Evolutionary conservation across 192 early-diverging fungal species (phyloP).

Genomic region (Coemansia sp.): DNA sequence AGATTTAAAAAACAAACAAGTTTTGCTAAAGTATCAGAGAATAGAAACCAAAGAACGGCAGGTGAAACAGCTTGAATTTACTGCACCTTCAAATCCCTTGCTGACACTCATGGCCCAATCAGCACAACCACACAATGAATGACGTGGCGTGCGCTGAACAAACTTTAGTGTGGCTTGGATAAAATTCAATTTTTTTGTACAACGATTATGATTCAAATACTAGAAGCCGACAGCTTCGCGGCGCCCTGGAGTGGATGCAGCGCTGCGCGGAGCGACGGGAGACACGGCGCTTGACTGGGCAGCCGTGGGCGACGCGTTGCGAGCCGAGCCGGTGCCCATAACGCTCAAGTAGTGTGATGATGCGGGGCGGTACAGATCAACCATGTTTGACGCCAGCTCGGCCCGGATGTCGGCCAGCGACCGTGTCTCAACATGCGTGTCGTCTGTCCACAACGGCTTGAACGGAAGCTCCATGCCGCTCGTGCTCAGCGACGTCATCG

Average conservation of each 20-base stretch:
- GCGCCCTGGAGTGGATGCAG: conserved; percentile 49
- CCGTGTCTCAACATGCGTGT: conserved; percentile 36
- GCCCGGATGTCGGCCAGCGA: conserved; percentile 35
- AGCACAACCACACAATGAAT: background rate
- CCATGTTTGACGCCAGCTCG: conserved; percentile 5
- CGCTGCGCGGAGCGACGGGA: conserved; percentile 46
- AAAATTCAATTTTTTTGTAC: background rate
- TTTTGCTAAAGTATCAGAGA: background rate
- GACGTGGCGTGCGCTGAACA: background rate
- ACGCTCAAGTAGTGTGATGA: conserved; percentile 24
- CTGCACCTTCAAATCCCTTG: background rate
- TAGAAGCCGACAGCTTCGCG: conserved; percentile 38
- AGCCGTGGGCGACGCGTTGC: conserved; percentile 28
- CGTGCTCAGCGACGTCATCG: conserved; percentile 41
- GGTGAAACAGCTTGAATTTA: background rate
- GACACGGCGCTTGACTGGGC: conserved; percentile 16
- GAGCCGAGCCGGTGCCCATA: conserved; percentile 1
- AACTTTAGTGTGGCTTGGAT: background rate
- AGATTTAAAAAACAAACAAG: conserved; percentile 3
- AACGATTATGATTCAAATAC: background rate
- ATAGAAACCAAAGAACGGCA: background rate
- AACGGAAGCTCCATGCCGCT: conserved; percentile 32
- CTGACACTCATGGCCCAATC: background rate
- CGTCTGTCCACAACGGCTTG: conserved; percentile 44
- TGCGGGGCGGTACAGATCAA: conserved; percentile 41